Evolutionary conservation across 805 yeast species (phyloP).

Genomic region (Yarrowia sp.): DNA sequence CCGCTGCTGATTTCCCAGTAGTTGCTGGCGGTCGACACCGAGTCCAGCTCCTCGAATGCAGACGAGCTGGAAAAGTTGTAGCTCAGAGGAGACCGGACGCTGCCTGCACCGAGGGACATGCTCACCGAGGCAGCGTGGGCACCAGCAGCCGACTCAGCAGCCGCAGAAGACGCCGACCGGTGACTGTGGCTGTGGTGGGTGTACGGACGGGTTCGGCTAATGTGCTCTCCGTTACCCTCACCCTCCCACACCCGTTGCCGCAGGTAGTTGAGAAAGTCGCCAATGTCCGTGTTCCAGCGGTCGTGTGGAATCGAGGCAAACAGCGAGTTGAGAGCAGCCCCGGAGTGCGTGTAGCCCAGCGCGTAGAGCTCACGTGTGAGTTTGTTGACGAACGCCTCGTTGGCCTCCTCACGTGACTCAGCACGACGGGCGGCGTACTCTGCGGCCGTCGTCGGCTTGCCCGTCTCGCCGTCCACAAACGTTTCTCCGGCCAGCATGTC

Average conservation of each 20-base stretch:
- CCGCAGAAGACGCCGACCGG: background rate
- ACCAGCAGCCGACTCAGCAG: background rate
- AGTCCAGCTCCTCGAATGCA: conserved; percentile 32
- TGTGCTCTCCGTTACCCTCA: conserved; percentile 23
- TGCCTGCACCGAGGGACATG: conserved; percentile 20
- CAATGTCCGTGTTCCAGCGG: conserved; percentile 35
- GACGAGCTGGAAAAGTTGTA: conserved; percentile 36
- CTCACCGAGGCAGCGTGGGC: conserved; percentile 11
- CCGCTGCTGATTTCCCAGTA: conserved; percentile 37
- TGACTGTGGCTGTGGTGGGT: conserved; percentile 9
- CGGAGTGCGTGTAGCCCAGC: conserved; percentile 32
- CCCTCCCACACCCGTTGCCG: conserved; percentile 36
- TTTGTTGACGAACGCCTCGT: conserved; percentile 35
- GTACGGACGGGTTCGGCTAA: conserved; percentile 36
- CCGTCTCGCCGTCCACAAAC: conserved; percentile 42
- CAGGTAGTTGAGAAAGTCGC: conserved; percentile 34
- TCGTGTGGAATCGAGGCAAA: conserved; percentile 35
- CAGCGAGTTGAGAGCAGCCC: conserved; percentile 37
- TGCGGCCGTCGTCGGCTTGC: conserved; percentile 5
- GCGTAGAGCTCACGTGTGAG: conserved; percentile 33
- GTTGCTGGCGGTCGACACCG: conserved; percentile 26
- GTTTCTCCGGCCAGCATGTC: conserved; percentile 50
- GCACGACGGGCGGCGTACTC: conserved; percentile 15
- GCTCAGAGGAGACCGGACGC: conserved; percentile 35
- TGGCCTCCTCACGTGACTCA: conserved; percentile 30